These are phyloP conservation scores for Pistacia atlantica DNA, from an alignment of 345 rosid species.

Conservation along the genomic window DNA sequence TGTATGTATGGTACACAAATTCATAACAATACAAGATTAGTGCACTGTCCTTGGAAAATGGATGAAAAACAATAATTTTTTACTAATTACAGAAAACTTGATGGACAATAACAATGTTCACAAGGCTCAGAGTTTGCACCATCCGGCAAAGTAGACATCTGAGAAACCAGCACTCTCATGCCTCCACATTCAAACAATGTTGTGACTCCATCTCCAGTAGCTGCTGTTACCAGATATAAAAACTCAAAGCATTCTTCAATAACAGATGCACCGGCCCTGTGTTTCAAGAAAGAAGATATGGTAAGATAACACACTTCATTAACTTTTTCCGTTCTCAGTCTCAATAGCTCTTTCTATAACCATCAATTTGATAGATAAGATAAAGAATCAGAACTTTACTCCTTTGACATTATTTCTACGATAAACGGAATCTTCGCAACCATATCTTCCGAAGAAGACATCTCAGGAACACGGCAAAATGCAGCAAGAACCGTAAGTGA, in stretches of 20 bases:
- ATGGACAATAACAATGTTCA: background rate
- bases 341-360: background rate
- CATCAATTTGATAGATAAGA: background rate
- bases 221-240: slow-evolving; percentile 63
- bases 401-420: slow-evolving; percentile 55
- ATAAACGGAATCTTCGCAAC: slow-evolving; percentile 63
- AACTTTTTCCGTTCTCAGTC: too few relatives aligned
- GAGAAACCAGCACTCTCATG: slow-evolving; percentile 63
- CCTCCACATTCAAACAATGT: slow-evolving; percentile 65
- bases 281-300: background rate
- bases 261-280: slow-evolving; percentile 44
- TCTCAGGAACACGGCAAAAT: slow-evolving; percentile 70
- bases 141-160: slow-evolving; percentile 56
- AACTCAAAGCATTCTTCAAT: slow-evolving; percentile 79
- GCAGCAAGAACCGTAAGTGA: slow-evolving; percentile 78
- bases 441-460: slow-evolving; percentile 77
- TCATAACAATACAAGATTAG: background rate
- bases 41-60: background rate
- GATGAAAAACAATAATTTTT: background rate
- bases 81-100: background rate
- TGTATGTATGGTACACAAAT: background rate
- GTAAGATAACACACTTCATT: background rate
- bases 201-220: slow-evolving; percentile 54
- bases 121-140: slow-evolving; percentile 37
- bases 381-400: slow-evolving; percentile 36